A percentile compares a stretch with the other conserved stretches of the same genome.
Evolutionary conservation across 2,329 filamentous ascomycete genomes (phyloP).

Genomic region (Sporothrix pseudoabietina): DNA sequence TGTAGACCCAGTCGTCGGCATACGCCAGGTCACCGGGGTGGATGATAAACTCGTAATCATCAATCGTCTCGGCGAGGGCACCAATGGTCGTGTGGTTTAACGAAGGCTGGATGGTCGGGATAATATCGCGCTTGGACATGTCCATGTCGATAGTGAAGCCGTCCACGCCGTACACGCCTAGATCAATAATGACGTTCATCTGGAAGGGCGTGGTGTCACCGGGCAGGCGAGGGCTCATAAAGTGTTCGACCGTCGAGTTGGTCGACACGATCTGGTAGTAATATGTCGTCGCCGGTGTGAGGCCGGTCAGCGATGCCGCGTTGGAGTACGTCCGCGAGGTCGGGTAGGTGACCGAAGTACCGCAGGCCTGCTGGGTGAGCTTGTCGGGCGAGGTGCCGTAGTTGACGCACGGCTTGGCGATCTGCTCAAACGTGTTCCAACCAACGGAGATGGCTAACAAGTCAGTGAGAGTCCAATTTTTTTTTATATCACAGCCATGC

Average conservation of each 20-base stretch:
- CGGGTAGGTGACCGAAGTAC: constrained; percentile 52
- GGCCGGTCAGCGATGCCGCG: constrained; percentile 48
- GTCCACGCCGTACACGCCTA: constrained; percentile 57
- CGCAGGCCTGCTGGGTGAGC: constrained; percentile 48
- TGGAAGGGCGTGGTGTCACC: constrained; percentile 59
- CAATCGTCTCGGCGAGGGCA: constrained; percentile 52
- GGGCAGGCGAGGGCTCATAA: constrained; percentile 55
- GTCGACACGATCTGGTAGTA: constrained; percentile 62
- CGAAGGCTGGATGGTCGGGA: constrained; percentile 53
- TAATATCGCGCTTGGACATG: constrained; percentile 51
- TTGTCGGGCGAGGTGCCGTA: constrained; percentile 50
- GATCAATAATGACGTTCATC: constrained; percentile 56
- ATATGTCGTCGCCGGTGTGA: constrained; percentile 58
- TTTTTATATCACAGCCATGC: not conserved
- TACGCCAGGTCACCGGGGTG: constrained; percentile 61
- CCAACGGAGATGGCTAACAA: constrained; percentile 53
- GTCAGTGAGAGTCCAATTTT: not conserved
- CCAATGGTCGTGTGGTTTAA: constrained; percentile 63
- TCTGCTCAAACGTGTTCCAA: constrained; percentile 59
- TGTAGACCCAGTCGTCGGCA: constrained; percentile 59
- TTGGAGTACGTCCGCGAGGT: constrained; percentile 59
- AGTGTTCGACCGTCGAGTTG: constrained; percentile 57
- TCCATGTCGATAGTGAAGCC: constrained; percentile 53
- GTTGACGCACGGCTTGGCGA: constrained; percentile 51
- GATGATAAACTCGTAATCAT: constrained; percentile 59